Evolutionary conservation across 1,284 basidiomycete genomes (phyloP).

Genomic region (Leccinum griseonigrum): DNA sequence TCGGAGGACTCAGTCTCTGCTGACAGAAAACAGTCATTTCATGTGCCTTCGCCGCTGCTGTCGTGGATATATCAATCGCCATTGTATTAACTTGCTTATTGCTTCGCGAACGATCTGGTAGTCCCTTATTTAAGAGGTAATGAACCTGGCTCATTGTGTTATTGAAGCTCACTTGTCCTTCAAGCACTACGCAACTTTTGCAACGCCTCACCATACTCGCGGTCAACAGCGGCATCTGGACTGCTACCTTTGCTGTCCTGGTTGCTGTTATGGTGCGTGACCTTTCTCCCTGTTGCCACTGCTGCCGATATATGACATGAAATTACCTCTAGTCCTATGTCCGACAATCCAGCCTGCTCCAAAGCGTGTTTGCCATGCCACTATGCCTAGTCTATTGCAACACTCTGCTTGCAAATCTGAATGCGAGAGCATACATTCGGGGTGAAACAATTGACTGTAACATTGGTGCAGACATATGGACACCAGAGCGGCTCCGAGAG

Average conservation of each 20-base stretch:
- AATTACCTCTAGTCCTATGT: not conserved
- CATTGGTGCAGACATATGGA: not conserved
- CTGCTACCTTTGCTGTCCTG: slow-evolving; percentile 14
- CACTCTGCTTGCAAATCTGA: slow-evolving; percentile 21
- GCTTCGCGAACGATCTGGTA: not conserved
- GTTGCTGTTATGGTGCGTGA: slow-evolving; percentile 11
- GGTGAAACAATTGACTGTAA: not conserved
- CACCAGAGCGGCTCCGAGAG: not conserved
- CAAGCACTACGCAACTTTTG: slow-evolving; percentile 10
- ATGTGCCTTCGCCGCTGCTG: not conserved
- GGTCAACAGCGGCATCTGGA: slow-evolving; percentile 16
- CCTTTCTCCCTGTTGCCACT: not conserved
- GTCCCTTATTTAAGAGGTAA: not conserved
- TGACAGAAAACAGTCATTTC: not conserved
- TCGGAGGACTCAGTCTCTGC: not conserved
- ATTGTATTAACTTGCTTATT: not conserved
- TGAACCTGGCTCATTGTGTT: not conserved
- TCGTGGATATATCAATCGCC: not conserved
- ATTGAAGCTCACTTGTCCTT: not conserved
- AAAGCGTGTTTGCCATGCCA: slow-evolving; percentile 10
- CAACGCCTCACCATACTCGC: slow-evolving; percentile 15
- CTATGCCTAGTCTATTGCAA: slow-evolving; percentile 16
- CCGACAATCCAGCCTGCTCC: not conserved
- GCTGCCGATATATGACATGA: not conserved
- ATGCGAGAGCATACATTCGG: slow-evolving; percentile 7